These are phyloP conservation scores for Phytophthora cryptogea DNA, from an alignment of 352 stramenopile species.

Conservation along the genomic window DNA sequence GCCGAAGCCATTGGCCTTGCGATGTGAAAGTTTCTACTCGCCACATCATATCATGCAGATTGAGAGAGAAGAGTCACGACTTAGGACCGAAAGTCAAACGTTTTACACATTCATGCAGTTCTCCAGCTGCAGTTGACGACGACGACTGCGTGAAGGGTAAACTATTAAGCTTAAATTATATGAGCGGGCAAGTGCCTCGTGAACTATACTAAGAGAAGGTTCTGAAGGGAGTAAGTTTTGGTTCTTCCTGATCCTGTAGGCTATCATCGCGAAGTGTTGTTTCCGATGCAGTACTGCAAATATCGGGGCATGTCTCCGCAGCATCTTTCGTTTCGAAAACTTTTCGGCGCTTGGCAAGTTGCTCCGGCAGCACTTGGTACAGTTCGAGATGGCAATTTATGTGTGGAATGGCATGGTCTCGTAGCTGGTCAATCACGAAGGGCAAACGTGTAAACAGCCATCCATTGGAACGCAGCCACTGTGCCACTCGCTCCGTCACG, in stretches of 20 bases:
- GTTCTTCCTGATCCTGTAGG: neutral
- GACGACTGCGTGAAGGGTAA: neutral
- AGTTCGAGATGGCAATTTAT: constrained; percentile 47
- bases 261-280: constrained; percentile 6
- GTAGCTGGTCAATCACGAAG: constrained; percentile 35
- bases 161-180: constrained; percentile 7
- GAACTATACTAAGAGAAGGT: neutral
- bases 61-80: constrained; percentile 15
- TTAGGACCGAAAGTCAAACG: constrained; percentile 14
- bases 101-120: constrained; percentile 25
- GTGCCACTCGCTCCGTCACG: constrained; percentile 51
- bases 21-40: constrained; percentile 24
- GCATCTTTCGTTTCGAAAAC: constrained; percentile 26
- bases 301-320: constrained; percentile 5
- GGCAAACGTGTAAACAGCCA: constrained; percentile 36
- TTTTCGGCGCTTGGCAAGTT: constrained; percentile 36
- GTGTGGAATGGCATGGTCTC: constrained; percentile 42
- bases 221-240: constrained; percentile 3
- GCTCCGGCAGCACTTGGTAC: constrained; percentile 45
- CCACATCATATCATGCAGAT: constrained; percentile 22
- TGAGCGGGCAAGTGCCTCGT: neutral
- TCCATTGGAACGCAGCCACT: constrained; percentile 36
- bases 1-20: constrained; percentile 23
- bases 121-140: constrained; percentile 2
- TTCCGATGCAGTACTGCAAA: constrained; percentile 17